Evolutionary conservation across 768 basidiomycete species (phyloP), one percentile per base, ranked within the genome.

Genomic region (Cystofilobasidium bisporidii): DNA sequence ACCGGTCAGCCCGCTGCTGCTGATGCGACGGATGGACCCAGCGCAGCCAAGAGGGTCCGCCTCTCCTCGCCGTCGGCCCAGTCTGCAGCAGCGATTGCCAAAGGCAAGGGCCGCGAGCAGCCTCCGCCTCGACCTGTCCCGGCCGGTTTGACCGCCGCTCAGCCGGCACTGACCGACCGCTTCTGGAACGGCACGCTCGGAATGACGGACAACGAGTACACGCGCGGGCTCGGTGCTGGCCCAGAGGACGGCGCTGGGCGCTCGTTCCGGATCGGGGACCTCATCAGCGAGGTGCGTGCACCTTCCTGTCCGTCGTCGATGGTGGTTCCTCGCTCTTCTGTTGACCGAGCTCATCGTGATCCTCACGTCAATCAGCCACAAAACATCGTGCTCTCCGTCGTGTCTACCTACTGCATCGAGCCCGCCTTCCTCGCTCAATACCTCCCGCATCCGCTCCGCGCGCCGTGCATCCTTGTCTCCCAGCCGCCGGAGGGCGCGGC

Each of bases 381-480:
- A 40, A 57, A 53, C 6, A n/a, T 64, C 40, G 30, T 41, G 1
- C 40, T 48, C 47, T 55, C 48, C 26, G 43, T 64, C 63, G 4
- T 57, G 26, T 64, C 63, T 6, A 64, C 63, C 38, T 64, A 57
- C 41, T 55, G 53, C 63, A 24, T 56, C 63, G 53, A 64, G 36
- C n/a, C 22, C 15, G 40, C 14, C 10, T 32, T 55, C 38, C 28
- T 64, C 36, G 24, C 63, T 4, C 17, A 10, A 1, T 53, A 28
- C 40, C 40, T 64, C 24, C 63, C 53, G 2, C 53, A 56, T 17
- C 53, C 63, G 20, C 43, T 24, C 17, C 55, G 40, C 1, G 36
- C 41, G 18, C 63, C 63, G 6, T 40, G 36, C 4, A 30, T 64
- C 26, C 50, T 64, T 38, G 40, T 64, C 26, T 56, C 53, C 2